phyloP scores from a whole-genome alignment of 2,329 filamentous ascomycete genomes.

The Cercospora sp. region DNA sequence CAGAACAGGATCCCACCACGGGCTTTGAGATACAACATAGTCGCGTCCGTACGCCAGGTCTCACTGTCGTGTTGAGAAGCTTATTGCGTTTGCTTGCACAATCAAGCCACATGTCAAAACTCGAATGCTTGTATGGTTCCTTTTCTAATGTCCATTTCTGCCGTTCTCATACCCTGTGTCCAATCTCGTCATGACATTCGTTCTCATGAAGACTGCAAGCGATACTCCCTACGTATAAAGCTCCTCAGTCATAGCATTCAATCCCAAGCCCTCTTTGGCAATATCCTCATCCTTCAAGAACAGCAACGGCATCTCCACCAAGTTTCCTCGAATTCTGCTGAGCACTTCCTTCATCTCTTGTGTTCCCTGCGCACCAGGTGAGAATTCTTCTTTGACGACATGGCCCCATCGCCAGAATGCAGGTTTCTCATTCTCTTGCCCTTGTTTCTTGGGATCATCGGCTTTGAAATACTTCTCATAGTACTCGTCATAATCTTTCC shows the following conservation, averaged over 20 bases:
- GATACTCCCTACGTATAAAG: slow-evolving; percentile 45
- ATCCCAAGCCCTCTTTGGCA: slow-evolving; percentile 73
- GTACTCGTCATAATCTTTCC: slow-evolving; percentile 72
- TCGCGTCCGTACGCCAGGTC: background rate
- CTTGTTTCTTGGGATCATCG: slow-evolving; percentile 45
- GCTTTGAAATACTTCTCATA: slow-evolving; percentile 64
- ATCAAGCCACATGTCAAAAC: background rate
- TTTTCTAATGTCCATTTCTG: background rate
- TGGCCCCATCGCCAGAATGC: slow-evolving; percentile 79
- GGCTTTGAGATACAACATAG: background rate
- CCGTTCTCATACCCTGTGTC: background rate
- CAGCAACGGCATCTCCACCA: slow-evolving; percentile 83
- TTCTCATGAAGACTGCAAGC: background rate
- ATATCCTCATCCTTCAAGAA: slow-evolving; percentile 86
- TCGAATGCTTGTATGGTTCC: background rate
- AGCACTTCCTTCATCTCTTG: slow-evolving; percentile 66
- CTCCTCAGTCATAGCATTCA: slow-evolving; percentile 52
- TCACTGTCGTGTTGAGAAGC: background rate
- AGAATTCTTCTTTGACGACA: slow-evolving; percentile 63
- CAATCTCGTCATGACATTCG: background rate
- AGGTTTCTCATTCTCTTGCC: slow-evolving; percentile 44
- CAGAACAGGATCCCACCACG: background rate
- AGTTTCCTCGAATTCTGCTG: slow-evolving; percentile 60
- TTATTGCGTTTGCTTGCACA: background rate
- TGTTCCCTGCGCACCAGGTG: slow-evolving; percentile 45